Evolutionary conservation across 805 yeast species (phyloP), one percentile per base, ranked within the genome.

Genomic region (Henningerozyma blattae): DNA sequence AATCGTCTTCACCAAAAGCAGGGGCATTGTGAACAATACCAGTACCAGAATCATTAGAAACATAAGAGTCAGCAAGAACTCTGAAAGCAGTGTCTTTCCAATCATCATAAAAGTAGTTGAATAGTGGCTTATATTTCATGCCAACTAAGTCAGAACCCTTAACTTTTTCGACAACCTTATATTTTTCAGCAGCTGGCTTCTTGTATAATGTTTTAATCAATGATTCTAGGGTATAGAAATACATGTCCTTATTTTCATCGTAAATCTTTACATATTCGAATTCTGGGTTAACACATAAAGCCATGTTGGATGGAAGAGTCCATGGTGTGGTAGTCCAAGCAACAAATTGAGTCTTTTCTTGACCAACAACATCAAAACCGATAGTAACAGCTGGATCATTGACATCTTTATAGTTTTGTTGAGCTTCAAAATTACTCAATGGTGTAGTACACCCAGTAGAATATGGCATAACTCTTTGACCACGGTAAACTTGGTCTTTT

Each of bases 261-360:
- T 66, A 77, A 43, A 91, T 83, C 67, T 91, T 93, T 48, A 82
- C 81, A 53, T 91, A 91, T 62, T 86, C 96, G 42, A 85, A 76
- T 9, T 75, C 72, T 34, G 95, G 93, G 64, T 91, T 73, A 30
- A 91, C 97, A 53, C 94, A 87, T 41, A 91, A 70, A 12, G 87
- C 89, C 56, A 91, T 63, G 59, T 91, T 89, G 19, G 95, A 82
- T 28, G 98, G 98, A 54, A 91, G 68, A 33, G 99, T 93, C 99
- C 99, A 91, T 34, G 99, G 99, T 18, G 99, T 91, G 40, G 99
- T 91, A 30, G 99, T 91, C 99, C 99, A 91, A 8, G 97, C 97
- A 27, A 91, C 87, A 45, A 91, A 67, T 44, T 72, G 66, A 34
- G 94, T 83, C 50, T 80, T 75, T 43, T 84, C 86, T 51, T 87